These are phyloP conservation scores for Colletotrichum sp. DNA, from an alignment of 2,329 filamentous ascomycete genomes.

Conservation along the genomic window DNA sequence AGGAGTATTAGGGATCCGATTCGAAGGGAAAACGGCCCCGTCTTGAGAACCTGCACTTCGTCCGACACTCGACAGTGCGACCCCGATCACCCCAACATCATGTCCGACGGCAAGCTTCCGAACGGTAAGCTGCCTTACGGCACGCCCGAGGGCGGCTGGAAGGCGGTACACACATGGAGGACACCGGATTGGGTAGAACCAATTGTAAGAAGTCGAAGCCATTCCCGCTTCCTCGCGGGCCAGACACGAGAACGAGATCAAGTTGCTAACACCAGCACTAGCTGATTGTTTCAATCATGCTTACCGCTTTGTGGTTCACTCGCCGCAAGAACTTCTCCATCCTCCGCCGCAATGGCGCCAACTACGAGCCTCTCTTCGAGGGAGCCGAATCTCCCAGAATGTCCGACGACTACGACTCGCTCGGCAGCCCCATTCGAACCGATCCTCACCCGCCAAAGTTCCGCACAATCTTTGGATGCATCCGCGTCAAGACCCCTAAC, in stretches of 20 bases:
- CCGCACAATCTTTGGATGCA: conserved; percentile 53
- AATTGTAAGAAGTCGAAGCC: conserved; percentile 28
- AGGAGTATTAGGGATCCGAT: not conserved
- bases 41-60: not conserved
- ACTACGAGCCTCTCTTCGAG: conserved; percentile 27
- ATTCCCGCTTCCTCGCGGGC: not conserved
- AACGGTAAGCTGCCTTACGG: conserved; percentile 15
- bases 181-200: conserved; percentile 39
- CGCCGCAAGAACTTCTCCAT: conserved; percentile 39
- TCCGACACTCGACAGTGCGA: not conserved
- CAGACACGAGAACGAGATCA: not conserved
- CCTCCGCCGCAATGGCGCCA: conserved; percentile 23
- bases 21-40: not conserved
- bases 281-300: conserved; percentile 41
- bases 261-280: conserved; percentile 19
- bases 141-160: conserved; percentile 28
- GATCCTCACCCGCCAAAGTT: conserved; percentile 48
- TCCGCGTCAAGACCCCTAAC: conserved; percentile 57
- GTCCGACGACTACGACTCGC: conserved; percentile 27
- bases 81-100: not conserved
- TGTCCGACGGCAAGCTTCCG: conserved; percentile 13
- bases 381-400: conserved; percentile 25
- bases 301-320: conserved; percentile 41
- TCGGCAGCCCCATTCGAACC: conserved; percentile 19
- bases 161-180: conserved; percentile 28